Evolutionary conservation across 345 rosid species (phyloP).

Genomic region (Salix udensis): DNA sequence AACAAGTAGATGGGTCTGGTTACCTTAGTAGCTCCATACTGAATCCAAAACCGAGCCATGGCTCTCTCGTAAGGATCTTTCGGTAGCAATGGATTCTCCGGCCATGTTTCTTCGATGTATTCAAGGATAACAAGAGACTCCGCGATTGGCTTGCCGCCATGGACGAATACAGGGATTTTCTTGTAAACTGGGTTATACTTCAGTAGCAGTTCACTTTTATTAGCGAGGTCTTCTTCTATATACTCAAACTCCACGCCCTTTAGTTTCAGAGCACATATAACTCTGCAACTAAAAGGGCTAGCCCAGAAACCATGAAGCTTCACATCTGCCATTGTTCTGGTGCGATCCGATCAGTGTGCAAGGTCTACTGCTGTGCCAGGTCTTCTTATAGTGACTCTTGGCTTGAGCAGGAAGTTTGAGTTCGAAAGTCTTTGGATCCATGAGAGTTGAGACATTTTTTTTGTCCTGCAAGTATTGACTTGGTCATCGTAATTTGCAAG

Average conservation of each 20-base stretch:
- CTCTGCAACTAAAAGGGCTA: slow-evolving; percentile 7
- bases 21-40: slow-evolving; percentile 5
- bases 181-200: slow-evolving; percentile 19
- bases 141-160: slow-evolving; percentile 2
- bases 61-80: slow-evolving; percentile 12
- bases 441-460: no score
- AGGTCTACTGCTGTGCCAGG: not conserved
- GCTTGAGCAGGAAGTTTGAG: not conserved
- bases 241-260: slow-evolving; percentile 11
- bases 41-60: slow-evolving; percentile 19
- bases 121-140: slow-evolving; percentile 14
- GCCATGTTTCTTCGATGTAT: slow-evolving; percentile 24
- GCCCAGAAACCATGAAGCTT: slow-evolving; percentile 8
- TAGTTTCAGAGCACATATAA: slow-evolving; percentile 12
- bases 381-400: not conserved
- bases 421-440: not conserved
- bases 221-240: slow-evolving; percentile 3
- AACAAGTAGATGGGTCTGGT: no score
- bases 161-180: slow-evolving; percentile 17
- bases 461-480: no score
- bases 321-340: not conserved
- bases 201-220: slow-evolving; percentile 9
- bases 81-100: slow-evolving; percentile 13
- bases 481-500: no score
- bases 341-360: not conserved